Conservation (phyloP, 192 early-diverging fungal species). For the Coemansia sp. region DNA sequence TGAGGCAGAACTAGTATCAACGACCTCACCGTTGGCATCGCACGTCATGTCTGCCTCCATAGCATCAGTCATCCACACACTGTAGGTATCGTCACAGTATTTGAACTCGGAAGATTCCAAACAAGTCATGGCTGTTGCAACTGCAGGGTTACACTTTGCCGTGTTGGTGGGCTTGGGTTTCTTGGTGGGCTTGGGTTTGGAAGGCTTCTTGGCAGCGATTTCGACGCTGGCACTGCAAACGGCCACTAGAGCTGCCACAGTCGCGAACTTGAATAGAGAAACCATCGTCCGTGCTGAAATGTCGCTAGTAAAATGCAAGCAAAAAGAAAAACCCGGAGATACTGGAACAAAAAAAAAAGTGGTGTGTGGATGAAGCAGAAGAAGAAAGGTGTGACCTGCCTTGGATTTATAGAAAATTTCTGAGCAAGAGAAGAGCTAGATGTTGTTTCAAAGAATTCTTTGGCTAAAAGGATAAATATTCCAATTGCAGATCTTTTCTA, state of each 20-base stretch:
- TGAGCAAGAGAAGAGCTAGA: no score
- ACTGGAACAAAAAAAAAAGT: neutral
- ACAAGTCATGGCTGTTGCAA: neutral
- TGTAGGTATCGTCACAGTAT: neutral
- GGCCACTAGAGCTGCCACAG: neutral
- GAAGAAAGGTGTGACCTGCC: neutral
- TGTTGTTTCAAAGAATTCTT: no score
- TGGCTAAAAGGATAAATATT: neutral
- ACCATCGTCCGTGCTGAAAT: neutral
- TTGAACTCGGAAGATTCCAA: neutral
- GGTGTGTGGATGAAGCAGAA: neutral
- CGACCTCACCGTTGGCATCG: neutral
- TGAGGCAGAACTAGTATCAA: neutral
- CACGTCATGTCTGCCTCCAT: constrained; percentile 1
- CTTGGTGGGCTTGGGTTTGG: neutral
- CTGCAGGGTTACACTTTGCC: neutral
- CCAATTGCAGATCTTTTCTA: neutral
- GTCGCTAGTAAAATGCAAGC: neutral
- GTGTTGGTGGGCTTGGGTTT: neutral
- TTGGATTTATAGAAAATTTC: neutral
- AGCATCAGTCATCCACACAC: neutral
- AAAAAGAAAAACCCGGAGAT: neutral
- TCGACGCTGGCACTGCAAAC: constrained; percentile 1
- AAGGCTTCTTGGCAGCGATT: neutral
- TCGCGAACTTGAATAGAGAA: neutral